A percentile compares a stretch with the other conserved stretches of the same genome.
Evolutionary conservation across 345 rosid species (phyloP).

Genomic region (Iberis pinnata): DNA sequence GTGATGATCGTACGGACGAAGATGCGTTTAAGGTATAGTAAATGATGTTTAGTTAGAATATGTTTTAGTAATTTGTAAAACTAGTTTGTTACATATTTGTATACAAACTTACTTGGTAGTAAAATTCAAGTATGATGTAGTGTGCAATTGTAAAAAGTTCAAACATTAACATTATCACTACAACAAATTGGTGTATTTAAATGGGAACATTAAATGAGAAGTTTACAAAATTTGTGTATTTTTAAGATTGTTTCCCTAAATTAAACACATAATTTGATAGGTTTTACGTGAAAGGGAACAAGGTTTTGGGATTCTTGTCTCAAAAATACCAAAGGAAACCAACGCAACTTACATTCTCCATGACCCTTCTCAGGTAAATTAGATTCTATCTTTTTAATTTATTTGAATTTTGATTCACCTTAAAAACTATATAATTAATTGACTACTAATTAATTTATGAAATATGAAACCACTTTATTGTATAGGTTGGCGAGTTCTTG

Average conservation of each 20-base stretch:
- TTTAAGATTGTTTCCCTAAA: too few species aligned
- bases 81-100: too few species aligned
- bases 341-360: conserved; percentile 80
- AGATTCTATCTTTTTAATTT: neutral
- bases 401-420: neutral
- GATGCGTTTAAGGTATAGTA: conserved; percentile 92
- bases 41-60: neutral
- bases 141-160: too few species aligned
- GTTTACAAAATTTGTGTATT: too few species aligned
- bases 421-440: too few species aligned
- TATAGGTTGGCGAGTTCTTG: conserved; percentile 68
- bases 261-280: conserved; percentile 26
- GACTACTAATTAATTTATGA: neutral
- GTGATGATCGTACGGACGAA: conserved; percentile 92
- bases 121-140: too few species aligned
- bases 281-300: conserved; percentile 65
- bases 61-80: too few species aligned
- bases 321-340: conserved; percentile 81
- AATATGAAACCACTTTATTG: neutral
- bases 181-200: too few species aligned
- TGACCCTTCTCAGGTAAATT: conserved; percentile 69
- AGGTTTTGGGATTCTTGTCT: conserved; percentile 86
- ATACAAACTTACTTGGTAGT: too few species aligned
- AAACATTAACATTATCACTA: too few species aligned
- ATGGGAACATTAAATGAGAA: too few species aligned